Evolutionary conservation across 1,284 basidiomycete genomes (phyloP).

Genomic region (Irpex rosettiformis): DNA sequence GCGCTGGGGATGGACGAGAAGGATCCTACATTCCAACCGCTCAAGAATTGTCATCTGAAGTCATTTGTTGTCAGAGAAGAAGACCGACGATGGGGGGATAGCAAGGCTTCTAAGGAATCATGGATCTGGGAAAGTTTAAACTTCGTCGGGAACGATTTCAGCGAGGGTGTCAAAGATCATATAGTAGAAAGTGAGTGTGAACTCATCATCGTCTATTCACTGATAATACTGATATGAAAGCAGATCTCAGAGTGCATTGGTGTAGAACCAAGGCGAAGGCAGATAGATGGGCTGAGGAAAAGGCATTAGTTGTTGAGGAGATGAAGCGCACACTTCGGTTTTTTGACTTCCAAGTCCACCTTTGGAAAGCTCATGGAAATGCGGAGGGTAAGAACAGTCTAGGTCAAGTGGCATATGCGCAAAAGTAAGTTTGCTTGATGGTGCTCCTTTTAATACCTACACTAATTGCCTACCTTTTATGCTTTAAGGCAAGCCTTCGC

Average conservation of each 20-base stretch:
- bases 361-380: background rate
- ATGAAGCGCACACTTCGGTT: background rate
- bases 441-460: background rate
- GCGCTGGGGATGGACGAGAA: background rate
- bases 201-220: background rate
- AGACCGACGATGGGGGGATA: constrained; percentile 7
- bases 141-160: constrained; percentile 6
- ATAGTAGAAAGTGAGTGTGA: constrained; percentile 11
- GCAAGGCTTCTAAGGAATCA: constrained; percentile 6
- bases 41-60: constrained; percentile 4
- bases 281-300: constrained; percentile 5
- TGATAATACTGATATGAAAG: background rate
- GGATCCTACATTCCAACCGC: background rate
- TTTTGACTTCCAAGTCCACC: background rate
- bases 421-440: background rate
- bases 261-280: constrained; percentile 6
- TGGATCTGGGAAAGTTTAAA: constrained; percentile 18
- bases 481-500: background rate
- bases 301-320: constrained; percentile 1
- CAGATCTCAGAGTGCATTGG: background rate
- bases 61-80: constrained; percentile 8
- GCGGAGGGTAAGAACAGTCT: background rate
- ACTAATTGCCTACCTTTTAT: background rate
- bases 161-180: constrained; percentile 4
- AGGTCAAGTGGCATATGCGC: background rate